Evolutionary conservation across 805 yeast genomes (phyloP).

Genomic region (Saccharomycopsis capsularis): DNA sequence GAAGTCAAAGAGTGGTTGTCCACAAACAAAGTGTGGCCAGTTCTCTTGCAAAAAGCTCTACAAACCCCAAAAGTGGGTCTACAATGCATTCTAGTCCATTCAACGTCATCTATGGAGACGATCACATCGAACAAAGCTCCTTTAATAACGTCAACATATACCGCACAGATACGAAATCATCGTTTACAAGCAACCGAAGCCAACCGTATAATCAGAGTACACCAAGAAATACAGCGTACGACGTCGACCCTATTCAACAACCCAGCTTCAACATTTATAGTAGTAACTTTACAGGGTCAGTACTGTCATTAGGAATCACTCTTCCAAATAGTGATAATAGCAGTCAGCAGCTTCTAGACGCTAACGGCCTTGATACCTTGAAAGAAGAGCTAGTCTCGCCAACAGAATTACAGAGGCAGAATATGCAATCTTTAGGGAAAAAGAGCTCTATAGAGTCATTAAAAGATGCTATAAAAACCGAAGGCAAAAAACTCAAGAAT

Average conservation of each 20-base stretch:
- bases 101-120: constrained; percentile 18
- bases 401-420: constrained; percentile 16
- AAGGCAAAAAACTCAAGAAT: constrained; percentile 16
- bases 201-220: not conserved
- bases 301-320: not conserved
- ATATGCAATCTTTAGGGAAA: not conserved
- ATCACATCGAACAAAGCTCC: not conserved
- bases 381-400: constrained; percentile 18
- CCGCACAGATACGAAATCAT: constrained; percentile 6
- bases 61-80: not conserved
- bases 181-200: constrained; percentile 11
- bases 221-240: constrained; percentile 12
- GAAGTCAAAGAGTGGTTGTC: not conserved
- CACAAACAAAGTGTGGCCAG: constrained; percentile 10
- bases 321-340: not conserved
- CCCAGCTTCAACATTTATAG: constrained; percentile 7
- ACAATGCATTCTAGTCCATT: constrained; percentile 9
- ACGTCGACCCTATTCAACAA: not conserved
- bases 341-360: not conserved
- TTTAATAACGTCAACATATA: not conserved
- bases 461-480: constrained; percentile 16
- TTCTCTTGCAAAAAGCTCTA: not conserved
- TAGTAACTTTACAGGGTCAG: constrained; percentile 9
- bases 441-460: constrained; percentile 19
- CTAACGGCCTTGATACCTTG: not conserved